Percentiles rank a stretch among this genome's conserved stretches.
Evolutionary conservation across 345 rosid genomes (phyloP).

Genomic region (Eucalyptus pauciflora): DNA sequence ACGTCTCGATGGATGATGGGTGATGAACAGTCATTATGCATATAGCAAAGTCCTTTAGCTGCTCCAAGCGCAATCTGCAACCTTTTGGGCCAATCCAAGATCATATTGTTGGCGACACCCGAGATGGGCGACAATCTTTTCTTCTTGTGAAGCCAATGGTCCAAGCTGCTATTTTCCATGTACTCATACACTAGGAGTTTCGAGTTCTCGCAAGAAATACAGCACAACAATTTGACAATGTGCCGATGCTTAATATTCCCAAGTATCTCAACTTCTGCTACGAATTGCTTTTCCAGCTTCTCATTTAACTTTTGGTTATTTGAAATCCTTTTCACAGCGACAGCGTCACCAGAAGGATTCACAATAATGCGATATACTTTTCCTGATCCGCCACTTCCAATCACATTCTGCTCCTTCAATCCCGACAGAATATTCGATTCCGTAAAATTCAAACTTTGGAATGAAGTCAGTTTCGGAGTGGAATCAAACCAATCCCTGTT

Average conservation of each 20-base stretch:
- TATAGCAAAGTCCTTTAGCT: conserved; percentile 52
- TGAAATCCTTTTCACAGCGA: conserved; percentile 48
- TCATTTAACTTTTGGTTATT: conserved; percentile 17
- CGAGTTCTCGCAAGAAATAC: conserved; percentile 32
- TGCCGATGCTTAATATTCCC: conserved; percentile 41
- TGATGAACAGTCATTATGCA: conserved; percentile 50
- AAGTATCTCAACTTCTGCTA: conserved; percentile 38
- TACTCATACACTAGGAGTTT: conserved; percentile 60
- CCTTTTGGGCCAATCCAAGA: conserved; percentile 48
- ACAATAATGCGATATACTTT: conserved; percentile 30
- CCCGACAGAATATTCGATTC: conserved; percentile 17
- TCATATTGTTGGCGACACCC: neutral
- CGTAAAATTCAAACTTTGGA: conserved; percentile 37
- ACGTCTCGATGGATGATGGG: conserved; percentile 56
- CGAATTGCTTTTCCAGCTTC: conserved; percentile 35
- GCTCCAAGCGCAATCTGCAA: conserved; percentile 50
- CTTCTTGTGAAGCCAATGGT: conserved; percentile 32
- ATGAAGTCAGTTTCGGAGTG: conserved; percentile 29
- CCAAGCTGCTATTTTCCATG: conserved; percentile 49
- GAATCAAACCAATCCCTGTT: neutral
- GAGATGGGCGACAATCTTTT: neutral
- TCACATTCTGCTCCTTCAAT: conserved; percentile 29
- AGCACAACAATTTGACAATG: conserved; percentile 50
- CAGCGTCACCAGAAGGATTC: conserved; percentile 2
- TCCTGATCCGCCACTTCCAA: conserved; percentile 65